phyloP scores from a whole-genome alignment of 192 early-diverging fungal genomes.

The Entophlyctis luteolus region DNA sequence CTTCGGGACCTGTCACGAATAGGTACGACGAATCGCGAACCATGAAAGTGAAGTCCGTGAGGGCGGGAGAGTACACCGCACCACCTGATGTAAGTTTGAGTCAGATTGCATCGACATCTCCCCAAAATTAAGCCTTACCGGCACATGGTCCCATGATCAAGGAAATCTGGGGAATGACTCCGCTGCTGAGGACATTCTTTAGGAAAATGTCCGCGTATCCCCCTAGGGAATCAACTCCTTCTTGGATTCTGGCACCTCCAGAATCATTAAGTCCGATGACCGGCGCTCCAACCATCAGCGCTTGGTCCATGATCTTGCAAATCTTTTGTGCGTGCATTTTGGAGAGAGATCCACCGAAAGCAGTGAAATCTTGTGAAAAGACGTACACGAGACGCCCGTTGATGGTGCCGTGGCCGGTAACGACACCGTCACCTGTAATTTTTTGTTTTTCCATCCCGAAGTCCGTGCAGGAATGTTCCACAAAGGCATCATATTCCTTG shows the following conservation, averaged over 20 bases:
- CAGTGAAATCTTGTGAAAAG: constrained; percentile 90
- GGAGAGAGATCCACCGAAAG: constrained; percentile 84
- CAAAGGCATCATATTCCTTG: constrained; percentile 88
- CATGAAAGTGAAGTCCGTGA: constrained; percentile 97
- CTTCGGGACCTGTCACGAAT: constrained; percentile 96
- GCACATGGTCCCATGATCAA: constrained; percentile 98
- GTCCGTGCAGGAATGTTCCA: constrained; percentile 87
- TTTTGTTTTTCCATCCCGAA: constrained; percentile 81
- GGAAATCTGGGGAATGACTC: constrained; percentile 92
- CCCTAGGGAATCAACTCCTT: constrained; percentile 92
- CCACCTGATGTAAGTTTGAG: constrained; percentile 37
- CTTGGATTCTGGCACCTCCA: constrained; percentile 95
- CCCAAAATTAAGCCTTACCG: constrained; percentile 40
- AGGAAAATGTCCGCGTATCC: constrained; percentile 96
- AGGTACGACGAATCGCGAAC: constrained; percentile 91
- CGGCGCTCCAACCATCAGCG: constrained; percentile 86
- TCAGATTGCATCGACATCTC: background rate
- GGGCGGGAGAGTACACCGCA: constrained; percentile 93
- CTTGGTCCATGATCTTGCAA: constrained; percentile 77
- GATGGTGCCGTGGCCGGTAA: constrained; percentile 92
- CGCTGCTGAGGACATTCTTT: constrained; percentile 86
- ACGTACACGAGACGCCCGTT: constrained; percentile 86
- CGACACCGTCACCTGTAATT: constrained; percentile 90
- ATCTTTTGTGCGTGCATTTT: constrained; percentile 80
- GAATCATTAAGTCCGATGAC: constrained; percentile 95